These are phyloP conservation scores for Eucalyptus tenuipes DNA, from an alignment of 345 rosid species.

Conservation along the genomic window DNA sequence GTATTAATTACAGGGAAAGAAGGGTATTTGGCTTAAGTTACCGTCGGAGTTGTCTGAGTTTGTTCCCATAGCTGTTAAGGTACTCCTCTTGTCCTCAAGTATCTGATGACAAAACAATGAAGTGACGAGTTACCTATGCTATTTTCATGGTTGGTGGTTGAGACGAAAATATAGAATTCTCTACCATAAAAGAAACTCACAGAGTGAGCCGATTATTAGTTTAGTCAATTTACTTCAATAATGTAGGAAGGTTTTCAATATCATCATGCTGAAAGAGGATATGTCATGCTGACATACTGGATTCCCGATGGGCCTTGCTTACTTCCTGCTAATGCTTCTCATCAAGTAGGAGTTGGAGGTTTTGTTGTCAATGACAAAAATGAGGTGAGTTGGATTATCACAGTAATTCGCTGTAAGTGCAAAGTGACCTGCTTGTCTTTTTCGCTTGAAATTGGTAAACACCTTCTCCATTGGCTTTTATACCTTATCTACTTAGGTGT, in stretches of 20 bases:
- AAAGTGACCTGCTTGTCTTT: background rate
- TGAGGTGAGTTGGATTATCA: conserved; percentile 31
- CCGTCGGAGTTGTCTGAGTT: conserved; percentile 55
- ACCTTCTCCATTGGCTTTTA: background rate
- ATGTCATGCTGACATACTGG: conserved; percentile 91
- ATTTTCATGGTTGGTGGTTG: background rate
- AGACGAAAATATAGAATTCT: background rate
- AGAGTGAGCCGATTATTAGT: background rate
- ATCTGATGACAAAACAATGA: background rate
- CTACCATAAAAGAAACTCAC: background rate
- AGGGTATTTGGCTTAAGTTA: conserved; percentile 86
- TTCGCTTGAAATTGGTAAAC: background rate
- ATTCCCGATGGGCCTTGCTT: conserved; percentile 78
- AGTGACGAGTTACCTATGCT: background rate
- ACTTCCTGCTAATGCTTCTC: conserved; percentile 96
- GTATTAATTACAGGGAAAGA: conserved; percentile 46
- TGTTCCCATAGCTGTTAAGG: conserved; percentile 81
- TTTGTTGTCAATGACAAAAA: conserved; percentile 69
- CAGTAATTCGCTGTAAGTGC: background rate
- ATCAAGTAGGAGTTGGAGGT: conserved; percentile 96
- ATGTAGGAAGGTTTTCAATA: conserved; percentile 81
- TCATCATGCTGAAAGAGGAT: conserved; percentile 87
- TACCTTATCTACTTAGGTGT: background rate
- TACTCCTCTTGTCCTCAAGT: background rate
- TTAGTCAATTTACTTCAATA: background rate